Evolutionary conservation across 1,139 yeast genomes (phyloP), one percentile per base, ranked within the genome.

Genomic region (Pichiaceae sp.): DNA sequence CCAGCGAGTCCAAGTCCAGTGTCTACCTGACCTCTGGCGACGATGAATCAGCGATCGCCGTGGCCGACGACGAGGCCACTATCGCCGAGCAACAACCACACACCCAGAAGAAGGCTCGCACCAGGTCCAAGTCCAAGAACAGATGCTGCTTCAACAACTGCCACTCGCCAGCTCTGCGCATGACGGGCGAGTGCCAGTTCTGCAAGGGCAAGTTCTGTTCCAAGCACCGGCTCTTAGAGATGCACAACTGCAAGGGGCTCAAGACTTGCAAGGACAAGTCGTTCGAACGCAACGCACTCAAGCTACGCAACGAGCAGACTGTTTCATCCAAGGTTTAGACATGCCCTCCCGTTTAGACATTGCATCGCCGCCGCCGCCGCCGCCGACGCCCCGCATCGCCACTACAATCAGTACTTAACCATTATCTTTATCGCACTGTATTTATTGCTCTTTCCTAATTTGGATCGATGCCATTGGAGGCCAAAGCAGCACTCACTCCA

Each of bases 121-220:
- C 62, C 48, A 67, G 50, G 58, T 66, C 53, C 17, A 53, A 75
- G 61, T 76, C 78, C 60, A 50, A 46, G 29, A 70, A 70, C 57
- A 68, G 71, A 41, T 85, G 95, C 58, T 65, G 78, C 19, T 76
- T 76, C 59, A 63, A 62, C 34, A 57, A 64, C 32, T 86, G 96
- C 59, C 64, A 70, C 24, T 70, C 82, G 14, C 66, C 75, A 3
- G 86, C 91, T 1, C 70, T 85, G 41, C 73, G 94, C 45, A 82
- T 86, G 64, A 93, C 84, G 29, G 96, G 96, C 29, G 87, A 81
- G 57, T 87, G 96, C 59, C 72, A 78, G 40, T 84, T 79, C 54
- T 87, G 96, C 57, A 76, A 77, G 37, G 95, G 95, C 32, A 82
- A 80, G 54, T 86, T 77, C 58, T 86, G 96, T 60, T 83, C 93